Evolutionary conservation across 345 rosid genomes (phyloP).

Genomic region (Cardiospermum halicacabum): DNA sequence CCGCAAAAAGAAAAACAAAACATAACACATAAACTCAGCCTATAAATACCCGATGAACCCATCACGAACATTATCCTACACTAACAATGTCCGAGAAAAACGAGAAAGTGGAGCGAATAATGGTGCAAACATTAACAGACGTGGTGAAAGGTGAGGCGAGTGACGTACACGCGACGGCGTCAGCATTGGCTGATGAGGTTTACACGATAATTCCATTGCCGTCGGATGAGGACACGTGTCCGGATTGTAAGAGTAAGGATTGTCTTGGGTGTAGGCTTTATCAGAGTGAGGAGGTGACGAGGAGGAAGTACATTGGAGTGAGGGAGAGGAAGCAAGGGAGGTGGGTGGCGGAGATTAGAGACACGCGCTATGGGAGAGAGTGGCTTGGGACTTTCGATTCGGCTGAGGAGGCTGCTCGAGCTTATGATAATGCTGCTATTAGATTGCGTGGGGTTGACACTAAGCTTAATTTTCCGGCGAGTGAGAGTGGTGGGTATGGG

Average conservation of each 20-base stretch:
- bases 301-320: slow-evolving; percentile 29
- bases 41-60: no score
- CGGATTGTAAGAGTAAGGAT: background rate
- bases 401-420: slow-evolving; percentile 34
- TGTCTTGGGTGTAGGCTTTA: background rate
- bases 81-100: no score
- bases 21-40: no score
- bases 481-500: no score
- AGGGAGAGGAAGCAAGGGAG: slow-evolving; percentile 35
- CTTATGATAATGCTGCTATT: slow-evolving; percentile 27
- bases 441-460: slow-evolving; percentile 28
- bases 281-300: background rate
- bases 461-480: slow-evolving; percentile 32
- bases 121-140: background rate
- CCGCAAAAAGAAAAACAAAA: no score
- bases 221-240: background rate
- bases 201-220: background rate
- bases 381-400: slow-evolving; percentile 37
- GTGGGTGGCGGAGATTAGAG: slow-evolving; percentile 37
- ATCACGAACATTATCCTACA: no score
- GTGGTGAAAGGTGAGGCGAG: background rate
- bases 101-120: background rate
- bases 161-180: background rate
- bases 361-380: slow-evolving; percentile 17
- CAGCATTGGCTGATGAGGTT: background rate